Evolutionary conservation across 2,329 filamentous ascomycete species (phyloP).

Genomic region (Hymenoscyphus occultus): DNA sequence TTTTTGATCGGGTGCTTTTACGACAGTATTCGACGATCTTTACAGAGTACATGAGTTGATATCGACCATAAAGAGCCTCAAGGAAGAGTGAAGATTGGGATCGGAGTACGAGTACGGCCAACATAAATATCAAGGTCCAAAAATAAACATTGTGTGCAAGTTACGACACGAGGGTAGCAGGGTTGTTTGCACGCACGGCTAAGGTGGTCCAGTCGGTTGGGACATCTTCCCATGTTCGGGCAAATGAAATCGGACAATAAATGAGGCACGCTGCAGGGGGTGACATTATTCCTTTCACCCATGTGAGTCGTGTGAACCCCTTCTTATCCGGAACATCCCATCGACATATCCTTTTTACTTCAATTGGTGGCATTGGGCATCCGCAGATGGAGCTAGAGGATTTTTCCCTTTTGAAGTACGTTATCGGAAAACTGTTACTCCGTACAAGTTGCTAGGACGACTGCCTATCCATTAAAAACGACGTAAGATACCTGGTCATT

Average conservation of each 20-base stretch:
- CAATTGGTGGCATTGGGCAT: background rate
- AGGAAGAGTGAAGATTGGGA: background rate
- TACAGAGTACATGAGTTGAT: background rate
- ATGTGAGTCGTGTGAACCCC: background rate
- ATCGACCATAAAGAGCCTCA: background rate
- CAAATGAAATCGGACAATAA: slow-evolving; percentile 10
- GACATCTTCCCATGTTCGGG: slow-evolving; percentile 6
- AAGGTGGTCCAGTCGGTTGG: slow-evolving; percentile 9
- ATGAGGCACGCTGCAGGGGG: slow-evolving; percentile 6
- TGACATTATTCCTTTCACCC: background rate
- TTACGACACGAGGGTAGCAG: slow-evolving; percentile 20
- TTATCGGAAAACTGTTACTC: background rate
- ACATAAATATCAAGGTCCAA: background rate
- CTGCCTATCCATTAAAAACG: background rate
- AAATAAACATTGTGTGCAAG: slow-evolving; percentile 10
- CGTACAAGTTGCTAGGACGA: background rate
- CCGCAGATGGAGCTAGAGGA: background rate
- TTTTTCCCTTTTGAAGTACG: background rate
- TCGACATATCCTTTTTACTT: background rate
- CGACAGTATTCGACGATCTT: background rate
- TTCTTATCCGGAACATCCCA: background rate
- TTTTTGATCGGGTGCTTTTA: background rate
- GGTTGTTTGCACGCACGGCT: slow-evolving; percentile 9
- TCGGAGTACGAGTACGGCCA: background rate
- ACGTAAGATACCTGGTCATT: background rate